phyloP scores from a whole-genome alignment of 306 rosid species.

The Gynostemma pentaphyllum region DNA sequence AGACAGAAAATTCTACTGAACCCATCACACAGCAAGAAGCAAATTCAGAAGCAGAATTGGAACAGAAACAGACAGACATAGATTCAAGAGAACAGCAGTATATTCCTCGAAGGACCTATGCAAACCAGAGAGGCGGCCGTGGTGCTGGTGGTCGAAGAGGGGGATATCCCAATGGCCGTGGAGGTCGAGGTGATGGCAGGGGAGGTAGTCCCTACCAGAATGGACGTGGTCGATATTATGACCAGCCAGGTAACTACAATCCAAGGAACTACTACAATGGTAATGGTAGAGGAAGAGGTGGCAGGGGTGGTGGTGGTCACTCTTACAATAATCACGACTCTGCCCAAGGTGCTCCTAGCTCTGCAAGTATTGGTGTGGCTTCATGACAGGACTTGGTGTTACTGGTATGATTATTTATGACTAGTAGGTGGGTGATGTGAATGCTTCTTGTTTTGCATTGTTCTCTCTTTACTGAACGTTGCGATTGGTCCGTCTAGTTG shows the following conservation, averaged over 20 bases:
- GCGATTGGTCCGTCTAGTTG: neutral
- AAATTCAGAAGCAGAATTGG: conserved; percentile 34
- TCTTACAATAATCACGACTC: conserved; percentile 36
- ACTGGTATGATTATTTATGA: neutral
- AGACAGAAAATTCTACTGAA: conserved; percentile 33
- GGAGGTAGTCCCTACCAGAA: conserved; percentile 56
- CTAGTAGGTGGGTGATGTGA: neutral
- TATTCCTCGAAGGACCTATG: conserved; percentile 45
- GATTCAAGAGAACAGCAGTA: conserved; percentile 67
- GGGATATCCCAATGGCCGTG: conserved; percentile 72
- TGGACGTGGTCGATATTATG: conserved; percentile 70
- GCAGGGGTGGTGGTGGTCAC: conserved; percentile 60
- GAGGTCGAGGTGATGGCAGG: conserved; percentile 57
- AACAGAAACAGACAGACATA: conserved; percentile 35
- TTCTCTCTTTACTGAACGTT: neutral
- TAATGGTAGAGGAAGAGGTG: conserved; percentile 63
- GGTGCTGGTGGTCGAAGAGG: conserved; percentile 68
- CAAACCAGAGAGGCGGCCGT: conserved; percentile 82
- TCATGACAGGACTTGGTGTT: conserved; percentile 20
- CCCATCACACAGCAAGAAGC: conserved; percentile 35
- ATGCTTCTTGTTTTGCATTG: neutral
- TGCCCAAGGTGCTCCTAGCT: conserved; percentile 35
- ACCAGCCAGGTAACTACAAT: conserved; percentile 75
- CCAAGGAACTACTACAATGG: conserved; percentile 40
- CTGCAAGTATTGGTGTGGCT: conserved; percentile 59